phyloP scores from a whole-genome alignment of 352 stramenopile species.

The Globisporangium barbulae region DNA sequence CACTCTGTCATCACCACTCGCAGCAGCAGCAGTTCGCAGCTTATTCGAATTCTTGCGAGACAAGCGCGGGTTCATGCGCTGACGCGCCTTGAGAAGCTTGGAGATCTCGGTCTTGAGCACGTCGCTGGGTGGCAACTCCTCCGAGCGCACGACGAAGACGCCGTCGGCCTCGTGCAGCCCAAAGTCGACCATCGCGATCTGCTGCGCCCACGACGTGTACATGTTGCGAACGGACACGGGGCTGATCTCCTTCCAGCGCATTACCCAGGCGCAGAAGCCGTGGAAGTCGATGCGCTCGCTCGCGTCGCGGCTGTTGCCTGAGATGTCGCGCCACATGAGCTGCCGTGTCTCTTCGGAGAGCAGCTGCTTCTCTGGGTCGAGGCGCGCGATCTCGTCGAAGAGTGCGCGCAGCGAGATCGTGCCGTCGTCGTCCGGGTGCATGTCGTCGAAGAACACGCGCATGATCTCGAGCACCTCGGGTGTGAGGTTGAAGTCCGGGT shows the following conservation, averaged over 20 bases:
- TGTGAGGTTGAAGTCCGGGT: slow-evolving; percentile 80
- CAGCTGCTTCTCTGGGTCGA: slow-evolving; percentile 49
- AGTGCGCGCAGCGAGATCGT: slow-evolving; percentile 52
- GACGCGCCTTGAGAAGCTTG: slow-evolving; percentile 15
- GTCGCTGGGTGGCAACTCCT: slow-evolving; percentile 33
- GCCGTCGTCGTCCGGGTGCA: slow-evolving; percentile 44
- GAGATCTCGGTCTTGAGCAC: slow-evolving; percentile 27
- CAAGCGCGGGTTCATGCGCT: neutral
- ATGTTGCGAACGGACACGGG: slow-evolving; percentile 62
- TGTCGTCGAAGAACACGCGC: slow-evolving; percentile 72
- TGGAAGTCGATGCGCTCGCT: slow-evolving; percentile 61
- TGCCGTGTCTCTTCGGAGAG: slow-evolving; percentile 45
- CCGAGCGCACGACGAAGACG: slow-evolving; percentile 58
- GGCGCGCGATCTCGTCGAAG: slow-evolving; percentile 57
- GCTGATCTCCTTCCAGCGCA: slow-evolving; percentile 75
- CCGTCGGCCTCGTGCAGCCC: slow-evolving; percentile 64
- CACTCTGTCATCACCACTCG: neutral
- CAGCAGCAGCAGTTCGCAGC: slow-evolving; percentile 3
- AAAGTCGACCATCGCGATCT: slow-evolving; percentile 71
- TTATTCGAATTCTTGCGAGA: neutral
- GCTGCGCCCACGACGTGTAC: slow-evolving; percentile 73
- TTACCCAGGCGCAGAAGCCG: slow-evolving; percentile 71
- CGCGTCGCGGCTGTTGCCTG: slow-evolving; percentile 11
- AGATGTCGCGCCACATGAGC: slow-evolving; percentile 41
- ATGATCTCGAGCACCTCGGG: slow-evolving; percentile 80